Conservation (phyloP, 495 filamentous ascomycete species). For the Cercophora sp. region DNA sequence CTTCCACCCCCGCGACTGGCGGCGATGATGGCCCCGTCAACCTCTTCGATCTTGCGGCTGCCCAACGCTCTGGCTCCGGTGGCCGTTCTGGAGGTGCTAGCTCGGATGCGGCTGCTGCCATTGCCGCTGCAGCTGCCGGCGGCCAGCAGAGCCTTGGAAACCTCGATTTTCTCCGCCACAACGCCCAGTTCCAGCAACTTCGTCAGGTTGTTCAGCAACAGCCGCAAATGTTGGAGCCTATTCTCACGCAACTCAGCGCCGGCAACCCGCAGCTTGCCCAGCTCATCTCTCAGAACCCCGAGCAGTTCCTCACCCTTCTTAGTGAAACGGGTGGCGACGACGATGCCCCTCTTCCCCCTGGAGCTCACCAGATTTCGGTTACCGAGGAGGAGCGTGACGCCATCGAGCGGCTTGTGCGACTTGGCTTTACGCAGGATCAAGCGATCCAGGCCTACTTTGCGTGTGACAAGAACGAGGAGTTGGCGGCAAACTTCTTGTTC, state of each 20-base stretch:
- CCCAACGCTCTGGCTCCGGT: constrained; percentile 56
- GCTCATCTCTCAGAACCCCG: constrained; percentile 83
- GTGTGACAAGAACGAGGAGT: constrained; percentile 98
- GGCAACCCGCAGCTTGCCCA: constrained; percentile 93
- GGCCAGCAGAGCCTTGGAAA: constrained; percentile 63
- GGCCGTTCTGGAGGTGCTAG: constrained; percentile 31
- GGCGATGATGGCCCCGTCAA: constrained; percentile 72
- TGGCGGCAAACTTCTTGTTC: constrained; percentile 96
- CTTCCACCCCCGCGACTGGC: constrained; percentile 31
- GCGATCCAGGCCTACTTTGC: constrained; percentile 99
- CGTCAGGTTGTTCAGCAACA: constrained; percentile 95
- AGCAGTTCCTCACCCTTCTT: constrained; percentile 84
- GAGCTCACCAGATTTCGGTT: constrained; percentile 82
- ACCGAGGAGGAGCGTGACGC: constrained; percentile 95
- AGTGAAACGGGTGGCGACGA: constrained; percentile 74
- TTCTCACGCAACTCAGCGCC: constrained; percentile 91
- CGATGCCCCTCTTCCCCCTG: constrained; percentile 76
- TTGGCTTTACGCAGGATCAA: constrained; percentile 88
- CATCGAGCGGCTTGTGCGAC: constrained; percentile 86
- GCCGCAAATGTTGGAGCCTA: constrained; percentile 96
- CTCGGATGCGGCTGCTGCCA: constrained; percentile 47
- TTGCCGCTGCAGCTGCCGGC: constrained; percentile 46
- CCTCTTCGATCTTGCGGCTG: constrained; percentile 88
- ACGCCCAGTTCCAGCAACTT: constrained; percentile 95
- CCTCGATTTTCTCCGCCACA: constrained; percentile 92